A percentile compares a stretch with the other conserved stretches of the same genome.
phyloP scores from a whole-genome alignment of 2,329 filamentous ascomycete genomes.

The Paecilomyces sp. region DNA sequence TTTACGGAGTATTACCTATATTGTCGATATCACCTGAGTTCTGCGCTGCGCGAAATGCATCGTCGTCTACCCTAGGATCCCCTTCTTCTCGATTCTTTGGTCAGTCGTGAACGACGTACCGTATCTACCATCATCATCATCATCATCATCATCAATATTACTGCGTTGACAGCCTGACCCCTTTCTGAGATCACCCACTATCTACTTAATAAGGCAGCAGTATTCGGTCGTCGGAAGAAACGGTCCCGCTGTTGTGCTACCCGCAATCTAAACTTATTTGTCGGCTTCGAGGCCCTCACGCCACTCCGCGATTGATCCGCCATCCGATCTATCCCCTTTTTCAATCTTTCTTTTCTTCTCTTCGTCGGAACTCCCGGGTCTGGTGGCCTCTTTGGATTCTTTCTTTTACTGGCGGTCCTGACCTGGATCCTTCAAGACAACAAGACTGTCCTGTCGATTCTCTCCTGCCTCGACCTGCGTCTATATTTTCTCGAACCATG shows the following conservation, averaged over 20 bases:
- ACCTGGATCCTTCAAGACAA: not conserved
- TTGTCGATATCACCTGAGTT: no score
- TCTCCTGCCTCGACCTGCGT: not conserved
- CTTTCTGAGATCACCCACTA: not conserved
- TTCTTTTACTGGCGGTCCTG: not conserved
- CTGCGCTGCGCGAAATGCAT: not conserved
- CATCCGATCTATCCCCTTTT: not conserved
- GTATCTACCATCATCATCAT: not conserved
- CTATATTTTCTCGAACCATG: constrained; percentile 47
- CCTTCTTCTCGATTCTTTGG: not conserved
- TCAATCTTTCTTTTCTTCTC: not conserved
- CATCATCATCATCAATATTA: not conserved
- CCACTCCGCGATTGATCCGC: not conserved
- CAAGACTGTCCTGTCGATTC: not conserved
- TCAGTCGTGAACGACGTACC: not conserved
- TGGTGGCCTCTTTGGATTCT: not conserved
- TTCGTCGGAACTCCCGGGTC: not conserved
- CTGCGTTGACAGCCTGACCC: not conserved
- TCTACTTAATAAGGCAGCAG: not conserved
- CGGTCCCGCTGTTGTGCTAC: not conserved
- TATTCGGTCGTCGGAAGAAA: not conserved
- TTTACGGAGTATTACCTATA: no score
- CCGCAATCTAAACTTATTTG: not conserved
- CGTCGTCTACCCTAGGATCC: not conserved
- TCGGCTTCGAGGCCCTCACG: not conserved